Base-by-base conservation (phyloP, 805 yeast genomes). In the Wickerhamomyces chambardii region DNA sequence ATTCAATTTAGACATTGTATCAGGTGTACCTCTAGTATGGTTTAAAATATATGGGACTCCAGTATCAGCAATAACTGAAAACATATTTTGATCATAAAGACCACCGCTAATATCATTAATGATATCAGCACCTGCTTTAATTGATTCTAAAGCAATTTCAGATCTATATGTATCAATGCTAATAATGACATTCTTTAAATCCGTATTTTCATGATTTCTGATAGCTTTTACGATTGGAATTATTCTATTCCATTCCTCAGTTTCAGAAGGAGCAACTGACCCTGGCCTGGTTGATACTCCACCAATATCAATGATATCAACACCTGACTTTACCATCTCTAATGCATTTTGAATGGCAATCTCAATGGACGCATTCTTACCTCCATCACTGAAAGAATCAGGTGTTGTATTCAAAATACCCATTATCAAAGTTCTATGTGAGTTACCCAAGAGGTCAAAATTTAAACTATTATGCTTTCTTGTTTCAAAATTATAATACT, bases 241-340 rank as follows among this genome's bases (percentile, higher is more conserved):
- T 1, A 89, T 81, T 30, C 97, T 59, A 3, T 47, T 48, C 32
- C 83, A 46, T 53, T 92, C 98, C 36, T 74, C 89, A n/a, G 69
- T 70, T 16, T 55, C 68, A 3, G 70, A 48, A 0, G 82, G 78
- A 36, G 75, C 84, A 1, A 44, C 48, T 2, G 94, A 75, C 2
- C 86, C 85, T 0, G 98, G 98, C 34, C 94, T 70, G 0, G 98
- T 92, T 1, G 96, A 85, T 38, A 86, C 84, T 2, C 98, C 98
- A 8, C 98, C 98, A 36, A 92, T 70, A 55, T 92, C 98, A 28
- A 92, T 66, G 22, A 92, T 83, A 19, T 66, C 64, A n/a, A 87
- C 84, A 2, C 85, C 87, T 17, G 68, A 60, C 0, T 54, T 47
- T 6, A 75, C 67, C 67, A 84, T 68, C 28, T 56, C 43, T 29